phyloP scores from a whole-genome alignment of 441 rosid genomes.

The Pelargonium fulgidum region DNA sequence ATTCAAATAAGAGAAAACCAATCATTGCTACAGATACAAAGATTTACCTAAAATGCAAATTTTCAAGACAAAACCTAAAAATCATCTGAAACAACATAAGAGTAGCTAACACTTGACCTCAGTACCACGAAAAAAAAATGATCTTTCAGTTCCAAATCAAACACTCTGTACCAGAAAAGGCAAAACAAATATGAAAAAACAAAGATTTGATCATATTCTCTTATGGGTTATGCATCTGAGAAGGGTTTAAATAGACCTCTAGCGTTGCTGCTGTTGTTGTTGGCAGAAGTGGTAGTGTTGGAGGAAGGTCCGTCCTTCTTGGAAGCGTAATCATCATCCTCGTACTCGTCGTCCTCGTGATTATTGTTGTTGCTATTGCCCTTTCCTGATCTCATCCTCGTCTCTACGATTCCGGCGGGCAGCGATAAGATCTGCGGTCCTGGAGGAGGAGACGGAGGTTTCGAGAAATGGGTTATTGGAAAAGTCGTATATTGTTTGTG shows the following conservation, averaged over 20 bases:
- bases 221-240: neutral
- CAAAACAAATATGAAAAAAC: neutral
- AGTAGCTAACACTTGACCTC: neutral
- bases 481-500: neutral
- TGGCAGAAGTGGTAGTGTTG: neutral
- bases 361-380: neutral
- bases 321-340: conserved; percentile 6
- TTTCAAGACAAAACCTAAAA: neutral
- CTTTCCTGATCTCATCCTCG: conserved; percentile 3
- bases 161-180: neutral
- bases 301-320: conserved; percentile 7
- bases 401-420: neutral
- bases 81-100: neutral
- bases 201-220: neutral
- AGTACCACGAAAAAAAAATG: neutral
- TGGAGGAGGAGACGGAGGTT: neutral
- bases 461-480: neutral
- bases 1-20: neutral
- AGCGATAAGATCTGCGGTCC: neutral
- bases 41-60: neutral
- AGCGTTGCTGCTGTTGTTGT: neutral
- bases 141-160: neutral
- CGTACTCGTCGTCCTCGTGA: conserved; percentile 4
- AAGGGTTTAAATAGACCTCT: neutral
- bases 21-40: neutral